Conservation (phyloP, 2,329 filamentous ascomycete genomes). For the Cytospora piceae region DNA sequence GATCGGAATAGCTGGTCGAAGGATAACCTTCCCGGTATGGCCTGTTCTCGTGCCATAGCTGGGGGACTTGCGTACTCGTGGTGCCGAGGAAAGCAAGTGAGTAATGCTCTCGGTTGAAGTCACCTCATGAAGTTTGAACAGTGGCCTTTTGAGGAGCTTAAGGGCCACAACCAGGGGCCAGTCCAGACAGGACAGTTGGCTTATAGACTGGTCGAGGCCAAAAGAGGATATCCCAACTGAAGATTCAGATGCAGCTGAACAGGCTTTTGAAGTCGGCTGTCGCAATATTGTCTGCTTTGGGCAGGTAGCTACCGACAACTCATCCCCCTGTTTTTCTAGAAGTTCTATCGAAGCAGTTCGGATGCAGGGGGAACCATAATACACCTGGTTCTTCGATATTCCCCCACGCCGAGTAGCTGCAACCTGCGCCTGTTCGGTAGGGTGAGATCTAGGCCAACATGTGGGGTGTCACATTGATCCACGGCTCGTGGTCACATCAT, state of each 20-base stretch:
- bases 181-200: neutral
- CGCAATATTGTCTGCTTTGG: constrained; percentile 17
- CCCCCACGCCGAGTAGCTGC: neutral
- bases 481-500: neutral
- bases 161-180: neutral
- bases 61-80: no score
- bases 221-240: neutral
- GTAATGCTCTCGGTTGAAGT: no score
- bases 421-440: neutral
- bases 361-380: neutral
- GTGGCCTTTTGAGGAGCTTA: neutral
- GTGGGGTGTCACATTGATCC: neutral
- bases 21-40: neutral
- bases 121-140: no score
- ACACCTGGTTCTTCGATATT: neutral
- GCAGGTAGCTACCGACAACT: constrained; percentile 10
- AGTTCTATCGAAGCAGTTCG: neutral
- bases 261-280: constrained; percentile 9
- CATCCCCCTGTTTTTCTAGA: constrained; percentile 15
- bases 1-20: constrained; percentile 23
- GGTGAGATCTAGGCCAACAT: neutral
- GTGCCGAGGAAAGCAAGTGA: no score
- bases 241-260: neutral
- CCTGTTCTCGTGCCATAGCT: constrained; percentile 17
- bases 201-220: constrained; percentile 3